Conservation (phyloP, 106 monocot species). For the Apostasia ramifera region DNA sequence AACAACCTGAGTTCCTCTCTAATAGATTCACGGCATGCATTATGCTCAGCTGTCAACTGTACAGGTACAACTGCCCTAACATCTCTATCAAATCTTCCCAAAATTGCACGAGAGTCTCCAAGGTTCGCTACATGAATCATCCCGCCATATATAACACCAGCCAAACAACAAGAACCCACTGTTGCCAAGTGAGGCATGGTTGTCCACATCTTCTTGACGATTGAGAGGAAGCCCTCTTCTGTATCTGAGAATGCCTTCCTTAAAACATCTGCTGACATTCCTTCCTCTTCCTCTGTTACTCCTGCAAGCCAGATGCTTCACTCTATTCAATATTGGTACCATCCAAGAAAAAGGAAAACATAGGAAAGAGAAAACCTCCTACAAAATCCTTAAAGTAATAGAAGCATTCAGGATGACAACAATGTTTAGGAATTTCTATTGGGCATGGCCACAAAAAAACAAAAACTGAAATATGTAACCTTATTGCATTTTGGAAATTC, state of each 20-base stretch:
- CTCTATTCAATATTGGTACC: too few relatives aligned
- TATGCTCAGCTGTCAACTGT: constrained; percentile 63
- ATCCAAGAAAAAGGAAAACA: too few relatives aligned
- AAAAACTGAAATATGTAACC: too few relatives aligned
- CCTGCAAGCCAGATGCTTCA: too few relatives aligned
- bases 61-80: constrained; percentile 36
- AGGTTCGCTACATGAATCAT: constrained; percentile 50
- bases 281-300: constrained; percentile 13
- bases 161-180: constrained; percentile 57
- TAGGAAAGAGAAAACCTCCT: too few relatives aligned
- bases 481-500: too few relatives aligned
- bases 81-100: constrained; percentile 34
- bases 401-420: too few relatives aligned
- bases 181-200: constrained; percentile 44
- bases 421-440: too few relatives aligned
- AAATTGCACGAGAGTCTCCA: constrained; percentile 57
- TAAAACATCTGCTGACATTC: constrained; percentile 42
- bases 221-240: constrained; percentile 50
- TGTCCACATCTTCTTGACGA: constrained; percentile 37
- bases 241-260: constrained; percentile 35
- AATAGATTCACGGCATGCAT: constrained; percentile 49
- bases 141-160: constrained; percentile 39
- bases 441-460: too few relatives aligned
- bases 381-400: too few relatives aligned
- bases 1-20: constrained; percentile 47